A percentile compares a stretch with the other conserved stretches of the same genome.
Evolutionary conservation across 2,329 filamentous ascomycete species (phyloP).

Genomic region (Penicillium sp.): DNA sequence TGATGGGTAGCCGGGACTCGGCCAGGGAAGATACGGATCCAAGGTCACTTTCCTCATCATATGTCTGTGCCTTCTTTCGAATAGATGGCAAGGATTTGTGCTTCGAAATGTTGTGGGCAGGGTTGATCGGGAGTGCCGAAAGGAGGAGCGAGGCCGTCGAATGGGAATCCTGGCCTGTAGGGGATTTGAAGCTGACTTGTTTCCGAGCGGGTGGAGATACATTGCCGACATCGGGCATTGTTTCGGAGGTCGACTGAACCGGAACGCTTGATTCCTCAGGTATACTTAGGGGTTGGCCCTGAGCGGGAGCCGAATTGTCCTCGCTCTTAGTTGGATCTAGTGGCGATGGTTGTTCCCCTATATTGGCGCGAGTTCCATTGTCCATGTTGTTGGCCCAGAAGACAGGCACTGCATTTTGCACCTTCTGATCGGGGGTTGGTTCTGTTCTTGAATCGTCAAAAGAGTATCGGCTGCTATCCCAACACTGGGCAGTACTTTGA

Average conservation of each 20-base stretch:
- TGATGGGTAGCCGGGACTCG: slow-evolving; percentile 9
- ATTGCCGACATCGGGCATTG: neutral
- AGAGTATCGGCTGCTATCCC: slow-evolving; percentile 10
- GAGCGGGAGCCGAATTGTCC: slow-evolving; percentile 2
- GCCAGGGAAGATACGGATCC: neutral
- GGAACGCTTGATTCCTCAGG: neutral
- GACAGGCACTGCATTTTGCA: slow-evolving; percentile 1
- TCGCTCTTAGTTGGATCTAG: slow-evolving; percentile 6
- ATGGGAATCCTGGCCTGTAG: slow-evolving; percentile 3
- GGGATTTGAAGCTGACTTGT: neutral
- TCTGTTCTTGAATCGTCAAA: slow-evolving; percentile 9
- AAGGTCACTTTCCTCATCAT: neutral
- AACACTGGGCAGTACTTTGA: slow-evolving; percentile 2
- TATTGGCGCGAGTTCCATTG: neutral
- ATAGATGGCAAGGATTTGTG: slow-evolving; percentile 8
- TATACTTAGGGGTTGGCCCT: neutral
- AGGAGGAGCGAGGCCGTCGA: slow-evolving; percentile 9
- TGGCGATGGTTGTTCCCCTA: neutral
- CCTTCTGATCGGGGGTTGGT: neutral
- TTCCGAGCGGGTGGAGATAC: neutral
- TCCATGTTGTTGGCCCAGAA: slow-evolving; percentile 5
- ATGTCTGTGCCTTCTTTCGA: neutral
- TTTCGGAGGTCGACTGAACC: neutral
- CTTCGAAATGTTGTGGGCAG: slow-evolving; percentile 4
- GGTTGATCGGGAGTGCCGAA: slow-evolving; percentile 20